Evolutionary conservation across 2,329 filamentous ascomycete genomes (phyloP).

Genomic region (Nemania sp.): DNA sequence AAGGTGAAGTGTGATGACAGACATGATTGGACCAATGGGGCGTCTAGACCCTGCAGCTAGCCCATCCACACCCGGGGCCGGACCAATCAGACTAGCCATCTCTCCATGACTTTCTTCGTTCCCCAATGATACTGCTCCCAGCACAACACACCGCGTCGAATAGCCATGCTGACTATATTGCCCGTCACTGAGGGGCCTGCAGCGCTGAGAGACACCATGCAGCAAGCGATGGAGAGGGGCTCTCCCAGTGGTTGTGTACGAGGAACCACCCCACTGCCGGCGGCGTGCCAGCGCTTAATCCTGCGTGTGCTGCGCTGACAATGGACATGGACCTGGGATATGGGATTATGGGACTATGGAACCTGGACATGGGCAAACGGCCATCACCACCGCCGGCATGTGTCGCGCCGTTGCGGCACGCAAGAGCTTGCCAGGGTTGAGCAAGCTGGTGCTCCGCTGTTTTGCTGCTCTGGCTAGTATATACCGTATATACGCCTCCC

Average conservation of each 20-base stretch:
- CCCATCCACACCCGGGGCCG: slow-evolving; percentile 32
- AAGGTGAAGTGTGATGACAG: slow-evolving; percentile 33
- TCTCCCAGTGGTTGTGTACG: slow-evolving; percentile 30
- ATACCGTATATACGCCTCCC: slow-evolving; percentile 31
- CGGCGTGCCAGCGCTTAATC: slow-evolving; percentile 35
- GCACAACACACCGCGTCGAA: slow-evolving; percentile 11
- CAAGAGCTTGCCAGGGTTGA: slow-evolving; percentile 10
- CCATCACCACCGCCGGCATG: slow-evolving; percentile 26
- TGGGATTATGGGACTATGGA: no score
- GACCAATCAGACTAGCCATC: slow-evolving; percentile 31
- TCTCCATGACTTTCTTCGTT: slow-evolving; percentile 16
- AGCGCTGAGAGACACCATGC: slow-evolving; percentile 21
- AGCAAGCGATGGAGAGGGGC: slow-evolving; percentile 9
- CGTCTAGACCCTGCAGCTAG: slow-evolving; percentile 29
- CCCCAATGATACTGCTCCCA: slow-evolving; percentile 7
- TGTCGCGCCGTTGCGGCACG: slow-evolving; percentile 23
- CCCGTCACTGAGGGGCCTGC: slow-evolving; percentile 12
- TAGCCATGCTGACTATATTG: slow-evolving; percentile 8
- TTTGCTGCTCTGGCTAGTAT: slow-evolving; percentile 13
- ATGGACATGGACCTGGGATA: slow-evolving; percentile 18
- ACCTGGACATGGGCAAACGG: slow-evolving; percentile 14
- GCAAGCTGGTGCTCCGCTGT: slow-evolving; percentile 15
- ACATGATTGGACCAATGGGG: slow-evolving; percentile 31
- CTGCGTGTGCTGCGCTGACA: slow-evolving; percentile 26
- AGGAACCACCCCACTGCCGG: slow-evolving; percentile 30